These are phyloP conservation scores for Posidonia australis DNA, from an alignment of 106 monocot species.

Conservation along the genomic window DNA sequence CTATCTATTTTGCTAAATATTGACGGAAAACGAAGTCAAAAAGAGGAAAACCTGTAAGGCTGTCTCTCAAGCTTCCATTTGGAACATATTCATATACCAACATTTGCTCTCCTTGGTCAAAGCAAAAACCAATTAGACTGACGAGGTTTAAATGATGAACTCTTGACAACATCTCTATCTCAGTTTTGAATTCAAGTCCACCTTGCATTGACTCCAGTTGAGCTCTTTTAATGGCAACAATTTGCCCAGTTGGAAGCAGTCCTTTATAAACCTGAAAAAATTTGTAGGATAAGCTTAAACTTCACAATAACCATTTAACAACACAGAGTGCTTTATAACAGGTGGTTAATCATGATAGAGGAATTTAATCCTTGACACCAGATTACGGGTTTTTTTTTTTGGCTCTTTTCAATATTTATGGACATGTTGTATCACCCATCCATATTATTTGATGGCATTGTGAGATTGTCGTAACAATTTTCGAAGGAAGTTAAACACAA, in stretches of 20 bases:
- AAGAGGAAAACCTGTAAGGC: slow-evolving; percentile 33
- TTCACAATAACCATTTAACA: no score
- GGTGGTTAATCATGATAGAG: no score
- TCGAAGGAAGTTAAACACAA: no score
- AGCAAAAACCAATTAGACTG: slow-evolving; percentile 53
- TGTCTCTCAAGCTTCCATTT: slow-evolving; percentile 51
- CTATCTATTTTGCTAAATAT: neutral
- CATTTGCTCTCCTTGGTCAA: slow-evolving; percentile 61
- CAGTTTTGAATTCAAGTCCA: slow-evolving; percentile 48
- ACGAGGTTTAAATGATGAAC: slow-evolving; percentile 28
- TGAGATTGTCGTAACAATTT: no score
- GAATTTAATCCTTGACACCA: no score
- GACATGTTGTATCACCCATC: no score
- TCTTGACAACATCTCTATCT: slow-evolving; percentile 52
- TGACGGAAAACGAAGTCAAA: neutral
- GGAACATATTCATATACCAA: slow-evolving; percentile 55
- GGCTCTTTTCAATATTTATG: no score
- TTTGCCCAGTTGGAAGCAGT: slow-evolving; percentile 25
- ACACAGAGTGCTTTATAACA: no score
- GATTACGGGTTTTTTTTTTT: no score
- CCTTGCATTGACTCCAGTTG: slow-evolving; percentile 50
- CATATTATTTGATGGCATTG: no score
- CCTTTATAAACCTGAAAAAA: slow-evolving; percentile 52
- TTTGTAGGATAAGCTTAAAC: no score
- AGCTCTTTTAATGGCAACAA: slow-evolving; percentile 60